phyloP scores from a whole-genome alignment of 139 green algal genomes.

The Coelastrella sp. region DNA sequence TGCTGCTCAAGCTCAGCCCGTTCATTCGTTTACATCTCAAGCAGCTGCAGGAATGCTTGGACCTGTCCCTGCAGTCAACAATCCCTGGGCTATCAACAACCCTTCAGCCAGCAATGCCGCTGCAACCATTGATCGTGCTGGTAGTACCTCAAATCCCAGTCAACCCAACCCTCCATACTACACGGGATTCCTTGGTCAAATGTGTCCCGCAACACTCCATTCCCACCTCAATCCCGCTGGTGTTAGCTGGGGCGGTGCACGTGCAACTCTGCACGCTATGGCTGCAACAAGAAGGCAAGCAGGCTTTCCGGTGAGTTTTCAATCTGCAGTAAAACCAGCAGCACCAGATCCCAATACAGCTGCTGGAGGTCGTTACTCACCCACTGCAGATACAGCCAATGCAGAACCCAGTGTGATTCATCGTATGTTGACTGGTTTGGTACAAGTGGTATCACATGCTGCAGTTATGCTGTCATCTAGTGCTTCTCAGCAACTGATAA shows the following conservation, averaged over 20 bases:
- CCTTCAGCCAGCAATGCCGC: too few relatives aligned
- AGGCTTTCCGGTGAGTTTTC: neutral
- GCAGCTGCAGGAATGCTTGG: neutral
- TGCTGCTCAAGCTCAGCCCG: neutral
- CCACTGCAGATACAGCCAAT: neutral
- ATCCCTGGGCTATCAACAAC: neutral
- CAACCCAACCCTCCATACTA: too few relatives aligned
- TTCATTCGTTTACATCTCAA: neutral
- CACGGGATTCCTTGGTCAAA: too few relatives aligned
- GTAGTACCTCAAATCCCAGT: too few relatives aligned
- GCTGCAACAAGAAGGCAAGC: neutral
- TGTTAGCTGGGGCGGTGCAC: neutral
- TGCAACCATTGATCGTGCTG: too few relatives aligned
- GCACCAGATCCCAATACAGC: neutral
- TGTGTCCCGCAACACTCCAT: neutral
- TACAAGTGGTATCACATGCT: too few relatives aligned
- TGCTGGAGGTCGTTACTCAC: neutral
- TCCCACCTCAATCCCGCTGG: neutral
- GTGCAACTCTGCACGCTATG: neutral
- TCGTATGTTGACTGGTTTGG: too few relatives aligned
- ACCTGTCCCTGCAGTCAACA: neutral
- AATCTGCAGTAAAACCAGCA: neutral
- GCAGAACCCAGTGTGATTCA: neutral
- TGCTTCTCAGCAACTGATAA: neutral
- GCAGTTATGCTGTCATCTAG: neutral